Evolutionary conservation across 257 asterid species (phyloP), one percentile per base, ranked within the genome.

Genomic region (Cordia subcordata): DNA sequence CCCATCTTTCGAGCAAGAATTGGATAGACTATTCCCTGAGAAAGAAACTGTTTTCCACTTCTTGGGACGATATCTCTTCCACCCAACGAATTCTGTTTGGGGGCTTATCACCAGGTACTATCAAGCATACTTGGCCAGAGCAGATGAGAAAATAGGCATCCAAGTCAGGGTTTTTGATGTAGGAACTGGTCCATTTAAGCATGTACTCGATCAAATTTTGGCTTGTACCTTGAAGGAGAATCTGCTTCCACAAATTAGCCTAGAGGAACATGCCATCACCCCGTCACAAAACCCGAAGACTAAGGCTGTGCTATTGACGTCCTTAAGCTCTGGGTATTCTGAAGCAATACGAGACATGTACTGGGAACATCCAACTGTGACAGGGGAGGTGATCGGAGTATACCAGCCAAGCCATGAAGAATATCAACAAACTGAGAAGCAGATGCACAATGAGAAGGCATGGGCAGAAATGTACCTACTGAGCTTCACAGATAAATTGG

Each of bases 21-120:
- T 84, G 5, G 73, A 69, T 20, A 51, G 64, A 21, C 84, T 92
- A 20, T 92, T 88, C 51, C 93, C 96, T 0, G 83, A 86, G 17
- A 85, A 79, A 64, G 94, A 72, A 62, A 65, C 75, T 0, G 88
- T 92, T 6, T 88, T 92, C 70, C 96, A 92, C 68, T 67, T 79
- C 62, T 58, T 86, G 75, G 83, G 98, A 5, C 73, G 82, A 61
- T 92, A 86, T 53, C 78, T 88, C 35, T 79, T 92, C 49, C 93
- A 88, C 57, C 98, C 96, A 0, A 79, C 95, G 4, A 88, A 88
- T 59, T 19, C 77, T 0, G 90, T 87, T 16, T 85, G 94, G 94
- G 86, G 94, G 32, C 82, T 85, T 50, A 55, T 90, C n/a, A 77
- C 67, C 55, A 62, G 94, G 75, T 90, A 82, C 70, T 70, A 87